A percentile compares a stretch with the other conserved stretches of the same genome.
Conservation (phyloP, 352 stramenopile genomes). For the Pythium vanterpoolii region DNA sequence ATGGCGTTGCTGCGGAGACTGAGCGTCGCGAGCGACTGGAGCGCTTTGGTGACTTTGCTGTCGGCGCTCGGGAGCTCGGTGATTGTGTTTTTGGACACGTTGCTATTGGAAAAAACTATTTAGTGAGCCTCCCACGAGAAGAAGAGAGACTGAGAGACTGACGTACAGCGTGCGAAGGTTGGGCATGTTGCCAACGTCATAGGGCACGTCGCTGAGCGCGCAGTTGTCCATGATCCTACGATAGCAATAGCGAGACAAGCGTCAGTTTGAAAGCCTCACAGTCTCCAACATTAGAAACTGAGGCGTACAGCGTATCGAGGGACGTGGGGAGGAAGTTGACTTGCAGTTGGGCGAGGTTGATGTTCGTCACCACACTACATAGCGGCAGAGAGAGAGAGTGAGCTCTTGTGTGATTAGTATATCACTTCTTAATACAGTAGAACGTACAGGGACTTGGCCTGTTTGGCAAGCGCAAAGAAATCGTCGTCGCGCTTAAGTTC, state of each 20-base stretch:
- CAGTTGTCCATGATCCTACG: constrained; percentile 68
- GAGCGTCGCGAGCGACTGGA: constrained; percentile 46
- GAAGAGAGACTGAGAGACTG: no score
- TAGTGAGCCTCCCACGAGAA: no score
- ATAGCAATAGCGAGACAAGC: not conserved
- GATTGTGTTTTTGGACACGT: constrained; percentile 60
- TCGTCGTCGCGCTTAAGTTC: constrained; percentile 38
- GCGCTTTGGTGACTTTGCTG: constrained; percentile 29
- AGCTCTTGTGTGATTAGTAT: not conserved
- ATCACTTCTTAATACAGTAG: not conserved
- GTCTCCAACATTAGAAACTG: not conserved
- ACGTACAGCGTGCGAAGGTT: constrained; percentile 58
- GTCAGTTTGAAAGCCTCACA: not conserved
- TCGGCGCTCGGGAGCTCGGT: constrained; percentile 30
- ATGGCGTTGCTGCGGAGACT: constrained; percentile 52
- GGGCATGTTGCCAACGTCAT: constrained; percentile 41
- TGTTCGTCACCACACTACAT: constrained; percentile 48
- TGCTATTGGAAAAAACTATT: constrained; percentile 24
- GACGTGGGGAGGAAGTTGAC: constrained; percentile 50
- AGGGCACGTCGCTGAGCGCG: constrained; percentile 46
- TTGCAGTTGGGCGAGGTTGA: constrained; percentile 47
- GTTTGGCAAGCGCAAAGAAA: constrained; percentile 39
- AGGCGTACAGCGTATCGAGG: constrained; percentile 35
- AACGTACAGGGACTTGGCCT: constrained; percentile 48
- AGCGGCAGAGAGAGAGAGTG: not conserved